Percentiles rank a stretch among this genome's conserved stretches.
Conservation (phyloP, 2,329 filamentous ascomycete species). For the Cercospora sojina region DNA sequence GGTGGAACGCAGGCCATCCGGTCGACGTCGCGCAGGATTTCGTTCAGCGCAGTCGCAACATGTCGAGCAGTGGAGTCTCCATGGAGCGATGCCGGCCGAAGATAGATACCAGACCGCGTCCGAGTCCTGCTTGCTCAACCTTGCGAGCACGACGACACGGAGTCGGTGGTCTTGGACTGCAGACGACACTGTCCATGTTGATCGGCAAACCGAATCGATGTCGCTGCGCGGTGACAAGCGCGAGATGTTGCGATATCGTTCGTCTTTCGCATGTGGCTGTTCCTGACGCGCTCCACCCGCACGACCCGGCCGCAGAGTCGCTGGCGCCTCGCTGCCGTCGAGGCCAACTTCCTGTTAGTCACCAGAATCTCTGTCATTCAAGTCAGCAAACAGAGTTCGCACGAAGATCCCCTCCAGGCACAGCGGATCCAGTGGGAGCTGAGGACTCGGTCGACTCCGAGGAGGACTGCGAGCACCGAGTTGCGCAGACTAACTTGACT, state of each 20-base stretch:
- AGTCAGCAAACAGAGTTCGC: neutral
- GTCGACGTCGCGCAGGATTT: neutral
- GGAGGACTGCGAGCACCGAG: neutral
- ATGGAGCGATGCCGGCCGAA: neutral
- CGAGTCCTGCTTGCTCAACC: neutral
- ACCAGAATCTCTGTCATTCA: neutral
- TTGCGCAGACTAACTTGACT: no score
- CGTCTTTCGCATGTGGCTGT: neutral
- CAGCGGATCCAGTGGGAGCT: neutral
- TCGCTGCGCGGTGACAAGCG: neutral
- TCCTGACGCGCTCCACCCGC: neutral
- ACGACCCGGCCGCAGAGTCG: neutral
- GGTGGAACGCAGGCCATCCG: neutral
- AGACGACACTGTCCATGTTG: neutral
- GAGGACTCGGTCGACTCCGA: neutral
- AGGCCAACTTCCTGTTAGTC: neutral
- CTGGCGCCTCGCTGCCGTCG: neutral
- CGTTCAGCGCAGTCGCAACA: neutral
- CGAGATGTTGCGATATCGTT: neutral
- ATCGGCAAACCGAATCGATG: neutral
- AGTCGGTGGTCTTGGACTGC: neutral
- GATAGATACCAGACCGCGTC: neutral
- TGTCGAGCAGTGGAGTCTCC: neutral
- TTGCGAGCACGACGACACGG: neutral
- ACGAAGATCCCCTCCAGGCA: neutral